Conservation (phyloP, 164 flowering plant genomes). For the Stephania japonica region DNA sequence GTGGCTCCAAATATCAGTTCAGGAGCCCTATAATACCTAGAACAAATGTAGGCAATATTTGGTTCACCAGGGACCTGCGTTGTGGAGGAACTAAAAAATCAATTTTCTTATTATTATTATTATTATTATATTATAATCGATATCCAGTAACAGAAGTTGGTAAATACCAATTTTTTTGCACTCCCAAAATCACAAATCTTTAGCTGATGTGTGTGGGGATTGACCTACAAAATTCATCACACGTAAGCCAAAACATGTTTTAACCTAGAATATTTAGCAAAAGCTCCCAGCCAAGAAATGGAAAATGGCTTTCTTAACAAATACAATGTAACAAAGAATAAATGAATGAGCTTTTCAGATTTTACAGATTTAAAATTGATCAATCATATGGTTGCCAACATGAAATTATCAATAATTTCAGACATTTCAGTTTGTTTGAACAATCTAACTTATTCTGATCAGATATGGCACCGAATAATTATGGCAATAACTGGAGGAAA, state of each 20-base stretch:
- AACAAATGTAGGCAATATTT: slow-evolving; percentile 94
- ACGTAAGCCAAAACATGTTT: slow-evolving; percentile 1
- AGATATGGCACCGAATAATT: background rate
- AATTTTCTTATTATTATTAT: background rate
- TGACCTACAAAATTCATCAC: slow-evolving; percentile 52
- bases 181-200: slow-evolving; percentile 99
- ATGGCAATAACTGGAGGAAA: background rate
- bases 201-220: slow-evolving; percentile 89
- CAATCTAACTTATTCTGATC: no score
- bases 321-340: background rate
- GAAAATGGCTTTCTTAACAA: background rate
- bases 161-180: slow-evolving; percentile 93
- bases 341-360: background rate
- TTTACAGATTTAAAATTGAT: background rate
- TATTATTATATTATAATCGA: background rate
- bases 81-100: slow-evolving; percentile 4
- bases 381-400: background rate
- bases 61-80: slow-evolving; percentile 90
- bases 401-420: background rate
- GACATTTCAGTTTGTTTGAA: no score
- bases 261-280: background rate
- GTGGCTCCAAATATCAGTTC: slow-evolving; percentile 98
- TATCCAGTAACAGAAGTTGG: background rate
- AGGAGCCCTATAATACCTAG: slow-evolving; percentile 95
- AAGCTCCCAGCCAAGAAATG: background rate